These are phyloP conservation scores for Saprolegnia diclina DNA, from an alignment of 352 stramenopile species.

Conservation along the genomic window DNA sequence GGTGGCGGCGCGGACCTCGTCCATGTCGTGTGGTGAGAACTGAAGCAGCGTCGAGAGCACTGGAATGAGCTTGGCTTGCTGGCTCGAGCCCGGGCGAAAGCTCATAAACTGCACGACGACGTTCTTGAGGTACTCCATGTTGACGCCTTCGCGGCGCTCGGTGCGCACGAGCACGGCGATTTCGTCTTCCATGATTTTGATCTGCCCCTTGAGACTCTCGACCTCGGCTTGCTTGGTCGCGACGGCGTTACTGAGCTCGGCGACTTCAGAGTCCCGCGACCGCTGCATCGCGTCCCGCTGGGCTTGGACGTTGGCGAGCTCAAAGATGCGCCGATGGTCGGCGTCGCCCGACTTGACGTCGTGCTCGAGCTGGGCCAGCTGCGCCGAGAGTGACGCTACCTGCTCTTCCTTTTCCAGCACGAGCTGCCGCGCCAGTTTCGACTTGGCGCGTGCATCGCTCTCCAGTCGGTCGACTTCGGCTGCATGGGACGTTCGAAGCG, in stretches of 20 bases:
- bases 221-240: conserved; percentile 32
- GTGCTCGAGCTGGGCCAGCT: conserved; percentile 68
- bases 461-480: conserved; percentile 59
- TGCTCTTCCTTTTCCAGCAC: conserved; percentile 77
- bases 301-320: conserved; percentile 79
- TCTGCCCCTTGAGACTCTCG: conserved; percentile 38
- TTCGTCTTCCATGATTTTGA: conserved; percentile 51
- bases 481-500: conserved; percentile 31
- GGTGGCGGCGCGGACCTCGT: conserved; percentile 64
- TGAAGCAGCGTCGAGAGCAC: conserved; percentile 83
- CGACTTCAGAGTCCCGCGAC: conserved; percentile 47
- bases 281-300: conserved; percentile 66
- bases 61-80: conserved; percentile 68
- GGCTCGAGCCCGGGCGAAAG: conserved; percentile 71
- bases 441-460: conserved; percentile 77
- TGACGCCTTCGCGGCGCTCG: conserved; percentile 77
- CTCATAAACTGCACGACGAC: conserved; percentile 88
- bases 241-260: conserved; percentile 33
- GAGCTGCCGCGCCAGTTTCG: conserved; percentile 71
- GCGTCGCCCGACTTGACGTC: conserved; percentile 77
- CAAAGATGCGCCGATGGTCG: conserved; percentile 83
- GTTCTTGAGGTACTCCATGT: conserved; percentile 90
- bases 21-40: conserved; percentile 67
- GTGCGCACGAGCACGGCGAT: conserved; percentile 70
- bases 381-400: conserved; percentile 46